These are phyloP conservation scores for Talaromyces trachyspermus DNA, from an alignment of 495 filamentous ascomycete genomes.

Conservation along the genomic window DNA sequence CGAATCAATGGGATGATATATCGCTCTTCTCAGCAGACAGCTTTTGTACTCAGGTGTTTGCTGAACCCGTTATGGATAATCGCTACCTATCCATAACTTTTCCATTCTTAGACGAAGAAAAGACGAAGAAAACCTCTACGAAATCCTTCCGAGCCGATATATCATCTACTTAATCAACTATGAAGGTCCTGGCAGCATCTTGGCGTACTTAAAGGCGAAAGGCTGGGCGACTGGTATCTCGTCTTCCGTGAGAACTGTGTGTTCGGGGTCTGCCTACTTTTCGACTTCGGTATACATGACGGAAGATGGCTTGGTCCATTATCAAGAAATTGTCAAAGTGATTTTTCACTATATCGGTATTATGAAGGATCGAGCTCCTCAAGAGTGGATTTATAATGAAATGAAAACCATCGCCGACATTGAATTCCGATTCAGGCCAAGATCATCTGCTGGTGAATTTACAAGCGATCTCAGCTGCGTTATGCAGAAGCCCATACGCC, in stretches of 20 bases:
- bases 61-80: constrained; percentile 95
- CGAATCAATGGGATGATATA: constrained; percentile 72
- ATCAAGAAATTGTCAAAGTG: constrained; percentile 77
- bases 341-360: constrained; percentile 92
- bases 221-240: constrained; percentile 88
- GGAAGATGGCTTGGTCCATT: constrained; percentile 75
- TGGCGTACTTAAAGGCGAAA: constrained; percentile 88
- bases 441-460: constrained; percentile 78
- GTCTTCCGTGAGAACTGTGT: constrained; percentile 66
- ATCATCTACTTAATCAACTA: constrained; percentile 91
- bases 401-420: constrained; percentile 82
- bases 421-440: constrained; percentile 89
- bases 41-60: constrained; percentile 75
- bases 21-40: constrained; percentile 59
- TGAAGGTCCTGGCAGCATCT: constrained; percentile 92
- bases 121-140: constrained; percentile 79
- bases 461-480: constrained; percentile 69
- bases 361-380: constrained; percentile 68
- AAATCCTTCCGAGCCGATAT: constrained; percentile 81
- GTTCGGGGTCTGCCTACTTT: constrained; percentile 80
- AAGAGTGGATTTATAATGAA: constrained; percentile 90
- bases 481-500: constrained; percentile 84
- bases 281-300: constrained; percentile 73
- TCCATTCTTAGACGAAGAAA: constrained; percentile 82
- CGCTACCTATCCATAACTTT: constrained; percentile 78